These are phyloP conservation scores for Marvania coccoides DNA, from an alignment of 139 green algal species.

Conservation along the genomic window DNA sequence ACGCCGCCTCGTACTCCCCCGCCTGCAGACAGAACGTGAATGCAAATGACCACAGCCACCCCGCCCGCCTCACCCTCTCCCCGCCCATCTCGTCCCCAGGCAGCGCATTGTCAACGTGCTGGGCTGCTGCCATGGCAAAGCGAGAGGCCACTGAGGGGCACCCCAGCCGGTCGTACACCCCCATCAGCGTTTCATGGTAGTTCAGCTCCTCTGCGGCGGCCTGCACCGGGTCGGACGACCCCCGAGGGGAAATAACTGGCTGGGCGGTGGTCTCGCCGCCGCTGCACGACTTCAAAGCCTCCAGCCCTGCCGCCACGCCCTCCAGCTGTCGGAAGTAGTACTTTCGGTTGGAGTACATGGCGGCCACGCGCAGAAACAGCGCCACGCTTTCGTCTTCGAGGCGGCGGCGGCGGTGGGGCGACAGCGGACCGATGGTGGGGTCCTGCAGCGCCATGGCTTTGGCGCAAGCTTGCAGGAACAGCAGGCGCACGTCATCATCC, in stretches of 20 bases:
- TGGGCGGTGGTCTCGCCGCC: not conserved
- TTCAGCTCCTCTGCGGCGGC: slow-evolving; percentile 12
- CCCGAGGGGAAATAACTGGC: not conserved
- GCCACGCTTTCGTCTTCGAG: slow-evolving; percentile 6
- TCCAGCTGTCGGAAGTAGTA: not conserved
- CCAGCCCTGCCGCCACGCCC: not conserved
- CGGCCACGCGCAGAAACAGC: slow-evolving; percentile 8
- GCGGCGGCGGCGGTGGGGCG: not conserved
- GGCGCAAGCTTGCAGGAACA: slow-evolving; percentile 23
- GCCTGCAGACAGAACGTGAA: slow-evolving; percentile 21
- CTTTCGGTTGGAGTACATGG: not conserved
- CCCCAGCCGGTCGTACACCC: slow-evolving; percentile 24
- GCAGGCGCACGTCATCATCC: not conserved
- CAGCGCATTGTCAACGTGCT: slow-evolving; percentile 5
- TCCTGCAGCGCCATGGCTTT: not conserved
- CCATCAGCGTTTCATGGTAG: slow-evolving; percentile 30
- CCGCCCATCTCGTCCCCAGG: not conserved
- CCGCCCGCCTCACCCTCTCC: slow-evolving; percentile 1
- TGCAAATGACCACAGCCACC: slow-evolving; percentile 27
- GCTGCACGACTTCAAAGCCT: not conserved
- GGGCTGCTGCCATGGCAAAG: slow-evolving; percentile 15
- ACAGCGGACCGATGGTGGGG: not conserved
- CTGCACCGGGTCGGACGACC: not conserved
- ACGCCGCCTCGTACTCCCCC: slow-evolving; percentile 22
- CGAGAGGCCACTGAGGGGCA: slow-evolving; percentile 1